phyloP scores from a whole-genome alignment of 2,329 filamentous ascomycete genomes.

The Xylariomycetidae sp. region DNA sequence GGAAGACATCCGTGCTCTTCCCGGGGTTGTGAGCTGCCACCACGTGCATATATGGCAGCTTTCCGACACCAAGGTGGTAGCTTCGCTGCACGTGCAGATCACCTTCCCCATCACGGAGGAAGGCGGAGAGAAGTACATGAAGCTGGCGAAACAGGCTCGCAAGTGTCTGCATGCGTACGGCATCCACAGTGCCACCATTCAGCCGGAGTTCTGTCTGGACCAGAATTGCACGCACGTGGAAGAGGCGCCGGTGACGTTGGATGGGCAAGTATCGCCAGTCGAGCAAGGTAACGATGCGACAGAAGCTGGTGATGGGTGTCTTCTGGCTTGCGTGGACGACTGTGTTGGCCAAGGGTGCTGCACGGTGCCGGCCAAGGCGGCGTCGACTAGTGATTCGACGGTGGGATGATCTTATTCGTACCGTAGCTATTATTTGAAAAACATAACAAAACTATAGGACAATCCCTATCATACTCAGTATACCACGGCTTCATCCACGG shows the following conservation, averaged over 20 bases:
- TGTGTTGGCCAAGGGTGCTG: constrained; percentile 43
- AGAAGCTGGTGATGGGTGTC: constrained; percentile 31
- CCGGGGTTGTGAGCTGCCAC: constrained; percentile 84
- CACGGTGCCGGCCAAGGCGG: constrained; percentile 17
- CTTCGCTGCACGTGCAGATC: constrained; percentile 89
- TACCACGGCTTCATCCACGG: no score
- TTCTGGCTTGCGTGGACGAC: constrained; percentile 48
- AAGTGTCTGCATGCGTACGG: constrained; percentile 91
- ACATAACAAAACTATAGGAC: no score
- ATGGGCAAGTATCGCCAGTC: constrained; percentile 19
- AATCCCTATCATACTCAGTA: no score
- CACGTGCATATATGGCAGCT: constrained; percentile 98
- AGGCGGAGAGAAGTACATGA: constrained; percentile 79
- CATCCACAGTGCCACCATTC: constrained; percentile 95
- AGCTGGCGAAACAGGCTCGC: constrained; percentile 72
- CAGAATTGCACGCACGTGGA: constrained; percentile 32
- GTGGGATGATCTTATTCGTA: no score
- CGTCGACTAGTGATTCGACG: no score
- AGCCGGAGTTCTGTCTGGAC: constrained; percentile 75
- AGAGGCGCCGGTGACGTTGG: constrained; percentile 18
- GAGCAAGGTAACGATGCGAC: constrained; percentile 4
- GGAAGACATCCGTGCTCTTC: constrained; percentile 79
- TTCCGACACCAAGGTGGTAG: constrained; percentile 88
- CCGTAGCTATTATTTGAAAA: no score
- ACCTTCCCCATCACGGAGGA: constrained; percentile 82